Conservation (phyloP, 2,329 filamentous ascomycete genomes). For the Botrytis cinerea region DNA sequence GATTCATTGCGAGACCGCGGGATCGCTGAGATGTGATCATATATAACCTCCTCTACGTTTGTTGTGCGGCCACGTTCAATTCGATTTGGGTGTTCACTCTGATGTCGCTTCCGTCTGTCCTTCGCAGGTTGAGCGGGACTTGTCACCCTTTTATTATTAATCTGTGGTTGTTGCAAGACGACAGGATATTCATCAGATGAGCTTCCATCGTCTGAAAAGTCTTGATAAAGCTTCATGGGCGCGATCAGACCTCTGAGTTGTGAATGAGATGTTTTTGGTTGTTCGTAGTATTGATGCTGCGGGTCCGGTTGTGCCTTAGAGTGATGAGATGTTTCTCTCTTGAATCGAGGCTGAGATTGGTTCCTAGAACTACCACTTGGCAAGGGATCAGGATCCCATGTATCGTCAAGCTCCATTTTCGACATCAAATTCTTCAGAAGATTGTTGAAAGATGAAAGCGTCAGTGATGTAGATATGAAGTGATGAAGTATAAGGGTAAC, state of each 20-base stretch:
- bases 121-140: neutral
- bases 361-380: neutral
- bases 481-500: neutral
- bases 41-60: neutral
- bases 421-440: neutral
- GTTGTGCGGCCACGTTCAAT: neutral
- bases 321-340: neutral
- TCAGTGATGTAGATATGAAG: neutral
- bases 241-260: neutral
- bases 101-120: conserved; percentile 3
- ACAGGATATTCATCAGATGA: conserved; percentile 1
- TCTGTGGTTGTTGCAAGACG: neutral
- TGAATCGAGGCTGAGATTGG: neutral
- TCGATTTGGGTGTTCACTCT: conserved; percentile 13
- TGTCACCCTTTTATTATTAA: conserved; percentile 2
- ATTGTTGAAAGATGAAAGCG: neutral
- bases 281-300: neutral
- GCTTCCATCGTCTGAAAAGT: neutral
- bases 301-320: neutral
- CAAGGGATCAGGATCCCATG: conserved; percentile 15
- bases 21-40: neutral
- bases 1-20: neutral
- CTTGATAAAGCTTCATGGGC: neutral
- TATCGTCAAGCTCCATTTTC: conserved; percentile 4
- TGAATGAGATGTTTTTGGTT: neutral